These are phyloP conservation scores for Akanthomyces muscarius DNA, from an alignment of 2,329 filamentous ascomycete genomes.

Conservation along the genomic window DNA sequence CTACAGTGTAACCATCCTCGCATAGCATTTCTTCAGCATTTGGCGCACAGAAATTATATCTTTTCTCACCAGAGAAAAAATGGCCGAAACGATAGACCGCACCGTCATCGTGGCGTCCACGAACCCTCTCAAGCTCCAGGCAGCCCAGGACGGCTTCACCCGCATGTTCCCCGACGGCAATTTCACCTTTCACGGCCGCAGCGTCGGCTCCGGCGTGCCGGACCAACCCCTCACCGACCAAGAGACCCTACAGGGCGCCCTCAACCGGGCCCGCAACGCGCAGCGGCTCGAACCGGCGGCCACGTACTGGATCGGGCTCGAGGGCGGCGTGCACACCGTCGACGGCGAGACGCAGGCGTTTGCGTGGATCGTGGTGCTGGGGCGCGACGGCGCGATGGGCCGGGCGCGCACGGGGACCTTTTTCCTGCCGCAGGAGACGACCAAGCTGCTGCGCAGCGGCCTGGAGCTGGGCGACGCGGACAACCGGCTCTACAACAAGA, in stretches of 20 bases:
- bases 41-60: background rate
- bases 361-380: slow-evolving; percentile 37
- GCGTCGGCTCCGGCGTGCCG: slow-evolving; percentile 36
- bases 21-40: too few relatives aligned
- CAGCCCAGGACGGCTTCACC: slow-evolving; percentile 34
- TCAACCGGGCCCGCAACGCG: slow-evolving; percentile 34
- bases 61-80: background rate
- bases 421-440: slow-evolving; percentile 36
- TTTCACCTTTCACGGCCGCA: slow-evolving; percentile 27
- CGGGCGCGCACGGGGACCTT: slow-evolving; percentile 37
- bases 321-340: slow-evolving; percentile 36
- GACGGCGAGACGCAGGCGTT: slow-evolving; percentile 31
- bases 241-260: slow-evolving; percentile 36
- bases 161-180: slow-evolving; percentile 30
- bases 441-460: slow-evolving; percentile 32
- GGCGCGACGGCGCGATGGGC: slow-evolving; percentile 27
- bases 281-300: slow-evolving; percentile 28
- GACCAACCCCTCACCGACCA: slow-evolving; percentile 37
- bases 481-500: slow-evolving; percentile 34
- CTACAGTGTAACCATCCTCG: too few relatives aligned
- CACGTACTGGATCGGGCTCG: slow-evolving; percentile 39
- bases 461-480: slow-evolving; percentile 40
- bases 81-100: background rate
- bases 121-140: slow-evolving; percentile 39
- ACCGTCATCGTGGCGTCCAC: slow-evolving; percentile 34